Evolutionary conservation across 345 rosid species (phyloP).

Genomic region (Odontarrhena argentea): DNA sequence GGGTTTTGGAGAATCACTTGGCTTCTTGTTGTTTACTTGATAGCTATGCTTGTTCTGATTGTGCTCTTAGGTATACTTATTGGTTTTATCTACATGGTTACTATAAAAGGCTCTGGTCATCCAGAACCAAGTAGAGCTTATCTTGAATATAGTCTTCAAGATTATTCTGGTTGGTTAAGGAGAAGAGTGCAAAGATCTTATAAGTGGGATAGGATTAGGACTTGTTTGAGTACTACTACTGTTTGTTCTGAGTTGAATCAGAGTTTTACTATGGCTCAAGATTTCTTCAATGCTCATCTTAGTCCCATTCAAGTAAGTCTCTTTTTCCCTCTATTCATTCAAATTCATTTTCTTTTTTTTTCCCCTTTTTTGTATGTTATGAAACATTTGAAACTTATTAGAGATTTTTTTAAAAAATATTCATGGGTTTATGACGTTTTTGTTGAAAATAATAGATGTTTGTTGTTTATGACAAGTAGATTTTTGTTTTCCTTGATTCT

Average conservation of each 20-base stretch:
- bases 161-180: slow-evolving; percentile 77
- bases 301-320: slow-evolving; percentile 71
- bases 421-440: background rate
- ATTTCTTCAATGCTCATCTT: slow-evolving; percentile 82
- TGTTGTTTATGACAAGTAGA: background rate
- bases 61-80: slow-evolving; percentile 61
- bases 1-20: slow-evolving; percentile 84
- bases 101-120: slow-evolving; percentile 76
- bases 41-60: slow-evolving; percentile 76
- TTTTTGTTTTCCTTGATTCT: background rate
- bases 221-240: slow-evolving; percentile 64
- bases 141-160: slow-evolving; percentile 76
- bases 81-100: slow-evolving; percentile 79
- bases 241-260: slow-evolving; percentile 80
- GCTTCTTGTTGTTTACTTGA: slow-evolving; percentile 73
- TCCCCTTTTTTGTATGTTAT: no score
- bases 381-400: background rate
- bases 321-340: background rate
- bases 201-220: slow-evolving; percentile 80
- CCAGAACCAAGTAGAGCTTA: slow-evolving; percentile 71
- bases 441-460: background rate
- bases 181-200: slow-evolving; percentile 64
- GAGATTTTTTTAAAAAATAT: no score
- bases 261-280: slow-evolving; percentile 73
- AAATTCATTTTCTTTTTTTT: background rate